Evolutionary conservation across 148 eudicot species (phyloP).

Genomic region (Silene uniflora): DNA sequence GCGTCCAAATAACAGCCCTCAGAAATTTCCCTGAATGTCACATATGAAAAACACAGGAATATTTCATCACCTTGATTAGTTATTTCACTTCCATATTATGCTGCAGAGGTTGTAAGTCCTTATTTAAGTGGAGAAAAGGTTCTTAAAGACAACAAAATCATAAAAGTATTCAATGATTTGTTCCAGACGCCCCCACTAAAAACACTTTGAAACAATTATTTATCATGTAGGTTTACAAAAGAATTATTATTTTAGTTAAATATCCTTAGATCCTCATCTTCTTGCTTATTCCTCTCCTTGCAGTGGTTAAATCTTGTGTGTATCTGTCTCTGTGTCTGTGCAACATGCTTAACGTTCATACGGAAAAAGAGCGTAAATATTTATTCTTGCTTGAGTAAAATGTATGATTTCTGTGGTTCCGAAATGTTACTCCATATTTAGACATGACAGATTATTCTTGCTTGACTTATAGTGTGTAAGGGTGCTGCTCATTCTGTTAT

Average conservation of each 20-base stretch:
- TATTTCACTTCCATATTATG: conserved; percentile 2
- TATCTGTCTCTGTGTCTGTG: background rate
- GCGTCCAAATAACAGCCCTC: background rate
- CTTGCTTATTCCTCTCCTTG: conserved; percentile 4
- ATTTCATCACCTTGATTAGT: background rate
- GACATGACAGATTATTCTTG: conserved; percentile 33
- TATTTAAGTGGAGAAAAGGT: conserved; percentile 1
- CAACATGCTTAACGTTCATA: background rate
- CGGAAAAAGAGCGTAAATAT: background rate
- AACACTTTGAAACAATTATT: conserved; percentile 4
- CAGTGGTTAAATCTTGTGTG: conserved; percentile 12
- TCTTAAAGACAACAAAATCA: conserved; percentile 26
- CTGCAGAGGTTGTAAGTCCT: background rate
- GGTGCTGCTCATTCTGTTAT: conserved; percentile 1
- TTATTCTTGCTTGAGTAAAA: conserved; percentile 4
- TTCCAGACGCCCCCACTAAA: background rate
- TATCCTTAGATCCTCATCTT: background rate
- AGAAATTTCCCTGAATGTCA: background rate
- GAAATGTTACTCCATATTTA: conserved; percentile 6
- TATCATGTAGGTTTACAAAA: background rate
- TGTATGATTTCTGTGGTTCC: background rate
- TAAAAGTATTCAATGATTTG: conserved; percentile 12
- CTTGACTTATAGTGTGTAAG: conserved; percentile 14
- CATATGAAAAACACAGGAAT: background rate
- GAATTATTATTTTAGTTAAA: background rate